phyloP scores from a whole-genome alignment of 78 protist genomes.

The Diacronema lutheri region DNA sequence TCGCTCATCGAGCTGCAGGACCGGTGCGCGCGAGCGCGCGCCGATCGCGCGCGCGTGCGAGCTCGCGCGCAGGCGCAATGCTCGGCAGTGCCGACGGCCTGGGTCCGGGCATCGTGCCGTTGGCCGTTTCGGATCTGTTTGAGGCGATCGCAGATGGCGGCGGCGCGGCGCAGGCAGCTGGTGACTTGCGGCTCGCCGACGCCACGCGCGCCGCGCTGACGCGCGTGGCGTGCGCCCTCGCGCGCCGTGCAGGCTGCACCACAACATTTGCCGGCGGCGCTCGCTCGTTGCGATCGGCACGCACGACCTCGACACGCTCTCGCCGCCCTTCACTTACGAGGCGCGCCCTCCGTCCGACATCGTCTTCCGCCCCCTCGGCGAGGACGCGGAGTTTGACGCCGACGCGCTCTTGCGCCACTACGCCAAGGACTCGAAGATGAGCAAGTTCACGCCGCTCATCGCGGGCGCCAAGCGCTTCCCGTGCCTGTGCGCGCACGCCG shows the following conservation, averaged over 20 bases:
- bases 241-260: constrained; percentile 80
- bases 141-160: too few relatives aligned
- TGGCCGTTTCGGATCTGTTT: too few relatives aligned
- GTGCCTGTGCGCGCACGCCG: too few relatives aligned
- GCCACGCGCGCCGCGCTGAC: too few relatives aligned
- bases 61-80: too few relatives aligned
- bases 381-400: constrained; percentile 36
- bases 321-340: constrained; percentile 69
- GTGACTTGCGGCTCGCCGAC: too few relatives aligned
- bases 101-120: too few relatives aligned
- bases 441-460: constrained; percentile 64
- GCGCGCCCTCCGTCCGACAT: constrained; percentile 87
- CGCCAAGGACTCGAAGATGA: constrained; percentile 49
- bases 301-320: constrained; percentile 96
- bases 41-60: too few relatives aligned
- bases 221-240: too few relatives aligned
- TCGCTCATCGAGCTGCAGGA: constrained; percentile 98
- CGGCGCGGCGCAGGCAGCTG: too few relatives aligned
- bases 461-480: background rate
- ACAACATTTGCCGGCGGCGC: constrained; percentile 79
- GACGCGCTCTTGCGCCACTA: constrained; percentile 55
- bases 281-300: constrained; percentile 98
- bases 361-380: constrained; percentile 86
- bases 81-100: too few relatives aligned
- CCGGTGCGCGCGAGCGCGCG: background rate